These are phyloP conservation scores for Cylindrotheca fusiformis DNA, from an alignment of 108 stramenopile genomes.

Conservation along the genomic window DNA sequence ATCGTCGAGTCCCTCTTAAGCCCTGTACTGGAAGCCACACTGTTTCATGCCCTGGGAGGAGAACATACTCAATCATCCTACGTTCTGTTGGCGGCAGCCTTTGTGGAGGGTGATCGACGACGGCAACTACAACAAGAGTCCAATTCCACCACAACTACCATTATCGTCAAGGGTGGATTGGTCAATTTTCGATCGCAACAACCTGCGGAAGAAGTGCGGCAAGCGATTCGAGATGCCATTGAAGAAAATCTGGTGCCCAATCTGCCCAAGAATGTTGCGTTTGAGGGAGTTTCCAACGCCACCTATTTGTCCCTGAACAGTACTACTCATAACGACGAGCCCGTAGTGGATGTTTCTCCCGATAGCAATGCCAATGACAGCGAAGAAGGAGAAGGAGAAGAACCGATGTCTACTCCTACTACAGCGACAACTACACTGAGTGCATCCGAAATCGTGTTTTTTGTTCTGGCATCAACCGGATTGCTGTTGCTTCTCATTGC, in stretches of 20 bases:
- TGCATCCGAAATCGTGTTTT: not conserved
- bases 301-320: not conserved
- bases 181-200: not conserved
- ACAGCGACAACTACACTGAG: not conserved
- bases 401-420: not conserved
- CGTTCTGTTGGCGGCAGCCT: not conserved
- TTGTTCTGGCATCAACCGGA: not conserved
- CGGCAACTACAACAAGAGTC: not conserved
- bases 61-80: not conserved
- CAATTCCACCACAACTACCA: not conserved
- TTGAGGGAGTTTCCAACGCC: not conserved
- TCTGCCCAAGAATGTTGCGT: not conserved
- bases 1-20: not conserved
- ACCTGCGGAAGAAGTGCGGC: not conserved
- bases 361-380: not conserved
- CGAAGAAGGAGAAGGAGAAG: not conserved
- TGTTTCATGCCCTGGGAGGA: not conserved
- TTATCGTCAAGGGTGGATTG: not conserved
- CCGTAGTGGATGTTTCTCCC: not conserved
- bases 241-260: not conserved
- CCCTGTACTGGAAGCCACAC: not conserved
- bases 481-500: not conserved
- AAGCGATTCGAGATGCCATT: not conserved
- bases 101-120: not conserved
- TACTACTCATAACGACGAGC: too few species aligned